Evolutionary conservation across 2,329 filamentous ascomycete species (phyloP), one percentile per base, ranked within the genome.

Genomic region (Chrysosporium keratinophilum): DNA sequence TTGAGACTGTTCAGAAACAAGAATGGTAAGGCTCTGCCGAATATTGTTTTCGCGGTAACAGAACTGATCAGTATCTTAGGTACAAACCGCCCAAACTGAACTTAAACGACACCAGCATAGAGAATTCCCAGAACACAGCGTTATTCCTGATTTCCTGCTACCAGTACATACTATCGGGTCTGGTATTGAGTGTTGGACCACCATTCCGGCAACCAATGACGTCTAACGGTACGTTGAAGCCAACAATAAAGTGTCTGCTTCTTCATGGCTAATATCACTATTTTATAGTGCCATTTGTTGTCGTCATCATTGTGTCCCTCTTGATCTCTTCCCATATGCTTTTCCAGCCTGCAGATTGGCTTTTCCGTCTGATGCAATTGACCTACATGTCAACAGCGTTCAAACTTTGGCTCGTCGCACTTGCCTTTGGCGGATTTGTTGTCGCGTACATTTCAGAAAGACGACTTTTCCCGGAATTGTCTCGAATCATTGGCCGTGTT

Each of bases 121-220:
- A 85, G 63, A 97, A 97, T 69, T 95, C 88, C 9, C 87, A 97
- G 63, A 97, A 98, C 64, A 95, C 91, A 0, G 83, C 86, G 0
- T 74, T 98, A 1, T 98, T 98, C 73, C 72, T 97, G 31, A 76
- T 90, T 4, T 94, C 87, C 1, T 96, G 89, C 67, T 97, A 90
- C 64, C 90, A 97, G 67, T 98, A 98, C 68, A 94, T 95, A 37
- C 77, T 96, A 19, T 87, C 88, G 0, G 93, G 88, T 3, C 78
- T 97, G 39, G 85, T 97, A 1, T 77, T 98, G 31, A 95, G 86
- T 62, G 88, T 93, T n/a, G 94, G 93, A 1, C 83, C 81, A 34
- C 93, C 93, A 0, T 98, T 95, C 72, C 79, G 93, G 52, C 86
- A 93, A 62, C 79, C 81, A 14, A 88, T 89, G 74, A 75, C 75